Base-by-base conservation (phyloP, 2,329 filamentous ascomycete genomes). In the Paraphaeosphaeria minitans region DNA sequence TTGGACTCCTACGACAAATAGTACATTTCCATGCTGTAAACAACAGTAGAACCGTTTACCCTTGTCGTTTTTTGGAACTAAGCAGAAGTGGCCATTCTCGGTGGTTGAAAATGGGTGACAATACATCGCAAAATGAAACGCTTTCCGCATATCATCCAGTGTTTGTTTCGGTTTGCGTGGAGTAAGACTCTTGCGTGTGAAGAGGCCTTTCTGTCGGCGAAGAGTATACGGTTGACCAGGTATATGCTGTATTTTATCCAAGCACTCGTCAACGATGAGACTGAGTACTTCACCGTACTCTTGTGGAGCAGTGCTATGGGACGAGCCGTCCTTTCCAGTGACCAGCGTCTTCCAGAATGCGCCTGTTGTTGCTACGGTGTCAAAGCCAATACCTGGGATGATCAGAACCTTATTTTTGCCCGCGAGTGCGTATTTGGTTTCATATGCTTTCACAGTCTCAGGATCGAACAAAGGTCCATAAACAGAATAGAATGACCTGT, bases 231-330 rank as follows among this genome's bases (percentile, higher is more conserved):
- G 60, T 31, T 70, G 67, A n/a, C 65, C 67, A 6, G 63, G 64
- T 3, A 71, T 50, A 1, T 61, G 62, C 8, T 60, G 62, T 42
- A 58, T 60, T 6, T 53, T 22, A 10, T 64, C 63, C 6, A 60
- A 64, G 0, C 54, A 61, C 6, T 51, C 52, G 41, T 71, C 67
- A 13, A 69, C 55, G 5, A 71, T 60, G 4, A 70, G 59, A 16
- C 66, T 66, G 48, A 71, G 66, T 8, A 66, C 66, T 39, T 69
- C 64, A 48, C 59, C 65, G 27, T 68, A 68, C 1, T 69, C 64
- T 5, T 37, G 33, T 2, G 67, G 61, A 1, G 64, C 61, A 10
- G 55, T 46, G 3, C 55, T 55, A 7, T 48, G 55, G 27, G 60
- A 59, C 9, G 66, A 61, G 14, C 57, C 62, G 43, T 70, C 63